A percentile compares a stretch with the other conserved stretches of the same genome.
These are phyloP conservation scores for Litchi chinensis DNA, from an alignment of 345 rosid genomes.

Conservation along the genomic window DNA sequence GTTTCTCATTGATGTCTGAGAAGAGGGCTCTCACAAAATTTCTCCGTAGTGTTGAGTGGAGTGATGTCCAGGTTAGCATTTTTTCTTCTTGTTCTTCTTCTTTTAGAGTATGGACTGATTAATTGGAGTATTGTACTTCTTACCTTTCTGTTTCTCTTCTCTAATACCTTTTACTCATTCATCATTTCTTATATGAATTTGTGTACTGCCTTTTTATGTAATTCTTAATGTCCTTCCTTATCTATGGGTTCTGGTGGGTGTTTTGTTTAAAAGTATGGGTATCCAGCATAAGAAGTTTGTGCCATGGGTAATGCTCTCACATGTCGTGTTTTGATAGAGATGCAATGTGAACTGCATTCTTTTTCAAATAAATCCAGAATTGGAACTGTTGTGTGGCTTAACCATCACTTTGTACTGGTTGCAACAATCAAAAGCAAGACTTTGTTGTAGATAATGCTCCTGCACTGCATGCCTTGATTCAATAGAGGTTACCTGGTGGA, in stretches of 20 bases:
- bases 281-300: background rate
- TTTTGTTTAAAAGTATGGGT: background rate
- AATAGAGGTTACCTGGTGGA: background rate
- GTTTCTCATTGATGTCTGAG: slow-evolving; percentile 92
- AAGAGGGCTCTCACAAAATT: slow-evolving; percentile 97
- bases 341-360: background rate
- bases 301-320: background rate
- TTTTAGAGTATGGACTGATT: background rate
- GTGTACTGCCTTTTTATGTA: background rate
- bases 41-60: slow-evolving; percentile 95
- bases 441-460: background rate
- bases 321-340: background rate
- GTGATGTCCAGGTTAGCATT: slow-evolving; percentile 85
- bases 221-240: background rate
- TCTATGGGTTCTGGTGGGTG: slow-evolving; percentile 1
- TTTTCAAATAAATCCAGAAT: background rate
- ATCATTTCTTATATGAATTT: background rate
- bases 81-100: slow-evolving; percentile 9
- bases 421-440: background rate
- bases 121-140: slow-evolving; percentile 1
- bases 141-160: background rate
- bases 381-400: background rate
- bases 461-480: background rate
- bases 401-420: background rate
- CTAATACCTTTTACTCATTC: background rate